Evolutionary conservation across 139 green algal species (phyloP).

Genomic region (Volvox reticuliferus): DNA sequence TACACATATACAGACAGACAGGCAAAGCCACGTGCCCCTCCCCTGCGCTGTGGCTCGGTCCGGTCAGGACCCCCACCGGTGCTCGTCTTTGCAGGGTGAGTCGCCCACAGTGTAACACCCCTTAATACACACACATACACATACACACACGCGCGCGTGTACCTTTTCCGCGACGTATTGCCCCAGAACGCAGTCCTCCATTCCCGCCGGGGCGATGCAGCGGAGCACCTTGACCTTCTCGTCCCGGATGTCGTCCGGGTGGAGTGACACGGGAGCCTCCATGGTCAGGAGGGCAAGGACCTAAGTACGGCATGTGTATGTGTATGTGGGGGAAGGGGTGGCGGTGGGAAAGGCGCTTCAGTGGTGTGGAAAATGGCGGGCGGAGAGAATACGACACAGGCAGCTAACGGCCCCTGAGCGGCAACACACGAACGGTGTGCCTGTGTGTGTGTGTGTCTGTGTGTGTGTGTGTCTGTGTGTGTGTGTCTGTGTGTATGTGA

Average conservation of each 20-base stretch:
- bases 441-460: not conserved
- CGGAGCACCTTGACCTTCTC: constrained; percentile 92
- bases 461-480: not conserved
- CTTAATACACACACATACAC: too few relatives aligned
- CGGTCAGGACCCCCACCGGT: too few relatives aligned
- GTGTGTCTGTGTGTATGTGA: too few relatives aligned
- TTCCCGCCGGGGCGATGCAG: constrained; percentile 74
- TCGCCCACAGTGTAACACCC: too few relatives aligned
- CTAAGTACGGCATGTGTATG: constrained; percentile 49
- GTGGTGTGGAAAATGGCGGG: not conserved
- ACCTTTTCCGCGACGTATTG: constrained; percentile 86
- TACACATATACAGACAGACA: too few relatives aligned
- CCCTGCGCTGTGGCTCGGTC: too few relatives aligned
- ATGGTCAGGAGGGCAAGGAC: constrained; percentile 92
- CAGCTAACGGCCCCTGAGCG: too few relatives aligned
- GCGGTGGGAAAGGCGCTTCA: too few relatives aligned
- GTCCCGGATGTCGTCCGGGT: constrained; percentile 96
- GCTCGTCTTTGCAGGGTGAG: too few relatives aligned
- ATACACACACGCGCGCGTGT: not conserved
- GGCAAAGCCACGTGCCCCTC: too few relatives aligned
- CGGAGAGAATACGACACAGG: not conserved
- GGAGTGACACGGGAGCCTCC: constrained; percentile 90
- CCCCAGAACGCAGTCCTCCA: constrained; percentile 84
- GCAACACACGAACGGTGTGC: not conserved
- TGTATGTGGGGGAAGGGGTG: constrained; percentile 12